Conservation (phyloP, 192 early-diverging fungal species). For the Coemansia erecta region DNA sequence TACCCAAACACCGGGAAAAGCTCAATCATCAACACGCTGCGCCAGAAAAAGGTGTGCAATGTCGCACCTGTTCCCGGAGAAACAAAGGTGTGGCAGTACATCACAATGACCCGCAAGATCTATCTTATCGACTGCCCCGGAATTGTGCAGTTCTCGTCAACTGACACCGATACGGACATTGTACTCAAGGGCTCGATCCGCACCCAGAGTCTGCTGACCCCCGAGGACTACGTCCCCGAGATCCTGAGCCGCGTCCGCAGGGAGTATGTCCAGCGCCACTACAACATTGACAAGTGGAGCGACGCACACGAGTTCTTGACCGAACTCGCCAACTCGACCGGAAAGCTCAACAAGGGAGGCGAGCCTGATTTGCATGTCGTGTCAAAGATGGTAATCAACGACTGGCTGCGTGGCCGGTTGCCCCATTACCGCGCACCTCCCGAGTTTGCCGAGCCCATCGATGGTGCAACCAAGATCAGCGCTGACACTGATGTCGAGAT, state of each 20-base stretch:
- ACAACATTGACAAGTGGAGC: constrained; percentile 82
- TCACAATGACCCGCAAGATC: constrained; percentile 96
- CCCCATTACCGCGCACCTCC: constrained; percentile 91
- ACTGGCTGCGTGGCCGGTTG: constrained; percentile 97
- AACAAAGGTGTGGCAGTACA: constrained; percentile 99
- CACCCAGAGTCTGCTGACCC: constrained; percentile 82
- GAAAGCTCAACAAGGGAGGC: constrained; percentile 92
- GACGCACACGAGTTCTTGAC: constrained; percentile 89
- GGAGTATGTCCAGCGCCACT: constrained; percentile 92
- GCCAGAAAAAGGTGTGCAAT: constrained; percentile 94
- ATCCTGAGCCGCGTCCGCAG: constrained; percentile 78
- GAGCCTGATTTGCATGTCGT: constrained; percentile 92
- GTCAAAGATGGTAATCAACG: constrained; percentile 97
- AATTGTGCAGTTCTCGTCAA: constrained; percentile 83
- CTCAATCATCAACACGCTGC: constrained; percentile 97
- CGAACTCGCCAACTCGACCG: constrained; percentile 80
- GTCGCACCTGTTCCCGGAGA: constrained; percentile 98
- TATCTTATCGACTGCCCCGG: constrained; percentile 99
- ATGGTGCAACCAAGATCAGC: background rate
- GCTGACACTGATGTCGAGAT: constrained; percentile 12
- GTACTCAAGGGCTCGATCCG: constrained; percentile 96
- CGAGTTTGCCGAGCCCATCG: constrained; percentile 40
- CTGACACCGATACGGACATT: constrained; percentile 92
- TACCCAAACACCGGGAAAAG: constrained; percentile 98
- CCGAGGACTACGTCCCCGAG: constrained; percentile 89